Evolutionary conservation across 495 filamentous ascomycete species (phyloP).

Genomic region (Tuber melanosporum): DNA sequence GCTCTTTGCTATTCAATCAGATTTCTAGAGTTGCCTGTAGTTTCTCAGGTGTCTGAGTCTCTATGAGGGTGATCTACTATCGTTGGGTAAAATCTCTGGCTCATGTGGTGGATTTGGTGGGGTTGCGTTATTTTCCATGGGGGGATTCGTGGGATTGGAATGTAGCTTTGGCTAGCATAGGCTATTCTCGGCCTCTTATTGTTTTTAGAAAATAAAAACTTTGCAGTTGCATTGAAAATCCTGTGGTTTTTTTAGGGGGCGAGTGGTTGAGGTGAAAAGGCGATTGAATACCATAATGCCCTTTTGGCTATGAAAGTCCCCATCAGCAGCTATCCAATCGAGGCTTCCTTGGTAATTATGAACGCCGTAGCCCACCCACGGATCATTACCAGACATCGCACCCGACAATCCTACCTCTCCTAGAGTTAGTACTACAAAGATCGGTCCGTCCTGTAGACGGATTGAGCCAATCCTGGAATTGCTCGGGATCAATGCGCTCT

Average conservation of each 20-base stretch:
- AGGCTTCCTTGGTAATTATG: not conserved
- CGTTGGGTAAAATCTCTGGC: not conserved
- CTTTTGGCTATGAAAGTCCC: not conserved
- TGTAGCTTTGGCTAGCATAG: not conserved
- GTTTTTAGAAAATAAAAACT: not conserved
- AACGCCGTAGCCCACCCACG: not conserved
- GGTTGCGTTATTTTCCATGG: not conserved
- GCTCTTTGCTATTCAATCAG: not conserved
- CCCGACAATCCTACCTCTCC: not conserved
- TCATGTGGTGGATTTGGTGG: not conserved
- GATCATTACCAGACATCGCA: not conserved
- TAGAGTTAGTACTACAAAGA: not conserved
- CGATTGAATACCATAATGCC: not conserved
- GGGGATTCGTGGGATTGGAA: not conserved
- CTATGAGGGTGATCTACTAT: not conserved
- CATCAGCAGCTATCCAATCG: not conserved
- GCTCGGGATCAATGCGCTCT: too few species aligned
- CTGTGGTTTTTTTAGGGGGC: not conserved
- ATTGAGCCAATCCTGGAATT: too few species aligned
- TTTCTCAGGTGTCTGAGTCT: conserved; percentile 1
- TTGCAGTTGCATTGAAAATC: not conserved
- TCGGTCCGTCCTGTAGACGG: too few species aligned
- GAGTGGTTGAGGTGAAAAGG: not conserved
- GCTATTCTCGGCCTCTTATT: not conserved
- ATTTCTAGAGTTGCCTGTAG: not conserved